phyloP scores from a whole-genome alignment of 352 stramenopile genomes.

The Phytophthora crassamura region DNA sequence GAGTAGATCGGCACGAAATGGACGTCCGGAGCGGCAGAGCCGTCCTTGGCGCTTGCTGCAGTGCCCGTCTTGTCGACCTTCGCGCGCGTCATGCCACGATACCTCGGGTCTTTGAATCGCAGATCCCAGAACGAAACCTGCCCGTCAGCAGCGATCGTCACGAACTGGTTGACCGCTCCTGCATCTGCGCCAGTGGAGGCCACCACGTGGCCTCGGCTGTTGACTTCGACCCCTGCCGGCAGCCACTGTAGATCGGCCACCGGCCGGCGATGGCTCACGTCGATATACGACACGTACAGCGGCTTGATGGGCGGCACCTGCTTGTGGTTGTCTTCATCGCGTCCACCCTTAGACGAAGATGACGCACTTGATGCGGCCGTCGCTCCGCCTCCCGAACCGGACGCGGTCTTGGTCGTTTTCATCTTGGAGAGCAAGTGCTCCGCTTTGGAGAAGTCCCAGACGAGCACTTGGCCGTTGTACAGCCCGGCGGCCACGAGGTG shows the following conservation, averaged over 20 bases:
- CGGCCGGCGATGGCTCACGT: conserved; percentile 84
- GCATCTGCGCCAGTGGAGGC: conserved; percentile 45
- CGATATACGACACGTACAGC: conserved; percentile 86
- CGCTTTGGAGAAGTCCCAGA: conserved; percentile 92
- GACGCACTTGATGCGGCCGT: conserved; percentile 18
- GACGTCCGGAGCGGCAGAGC: conserved; percentile 60
- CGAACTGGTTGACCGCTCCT: conserved; percentile 87
- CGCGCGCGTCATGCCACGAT: conserved; percentile 64
- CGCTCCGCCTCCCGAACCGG: conserved; percentile 14
- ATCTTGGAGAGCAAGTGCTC: conserved; percentile 70
- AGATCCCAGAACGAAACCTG: conserved; percentile 94
- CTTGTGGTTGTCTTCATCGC: conserved; percentile 63
- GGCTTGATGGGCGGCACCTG: conserved; percentile 75
- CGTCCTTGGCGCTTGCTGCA: conserved; percentile 51
- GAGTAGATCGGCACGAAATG: conserved; percentile 88
- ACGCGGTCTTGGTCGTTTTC: conserved; percentile 49
- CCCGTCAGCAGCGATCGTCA: conserved; percentile 92
- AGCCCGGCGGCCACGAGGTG: conserved; percentile 83
- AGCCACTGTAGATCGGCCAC: conserved; percentile 92
- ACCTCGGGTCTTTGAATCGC: conserved; percentile 90
- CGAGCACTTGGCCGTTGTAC: conserved; percentile 90
- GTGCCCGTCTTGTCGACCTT: conserved; percentile 67
- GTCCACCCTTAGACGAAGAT: conserved; percentile 23
- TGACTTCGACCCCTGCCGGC: conserved; percentile 85
- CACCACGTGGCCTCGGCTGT: conserved; percentile 87